Percentiles rank a stretch among this genome's conserved stretches.
Evolutionary conservation across 2,329 filamentous ascomycete species (phyloP).

Genomic region (Clarireedia sp.): DNA sequence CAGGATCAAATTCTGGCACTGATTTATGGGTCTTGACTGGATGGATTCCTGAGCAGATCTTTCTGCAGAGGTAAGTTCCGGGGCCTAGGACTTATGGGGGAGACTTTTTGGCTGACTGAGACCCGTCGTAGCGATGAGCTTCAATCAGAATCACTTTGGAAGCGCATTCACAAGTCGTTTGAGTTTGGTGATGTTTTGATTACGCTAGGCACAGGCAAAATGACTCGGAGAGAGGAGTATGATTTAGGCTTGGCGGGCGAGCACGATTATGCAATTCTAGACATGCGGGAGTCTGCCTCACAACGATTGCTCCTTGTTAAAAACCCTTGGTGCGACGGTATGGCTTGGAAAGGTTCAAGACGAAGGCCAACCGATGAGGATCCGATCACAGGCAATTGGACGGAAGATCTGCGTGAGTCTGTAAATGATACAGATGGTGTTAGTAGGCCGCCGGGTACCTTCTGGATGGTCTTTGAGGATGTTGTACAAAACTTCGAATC

Average conservation of each 20-base stretch:
- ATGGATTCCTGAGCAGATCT: conserved; percentile 95
- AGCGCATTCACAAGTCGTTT: conserved; percentile 65
- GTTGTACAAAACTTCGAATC: conserved; percentile 90
- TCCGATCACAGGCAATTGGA: conserved; percentile 11
- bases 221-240: conserved; percentile 69
- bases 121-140: conserved; percentile 57
- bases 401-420: conserved; percentile 21
- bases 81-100: no score
- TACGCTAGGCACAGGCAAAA: conserved; percentile 80
- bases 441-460: conserved; percentile 57
- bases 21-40: conserved; percentile 89
- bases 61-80: conserved; percentile 59
- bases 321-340: conserved; percentile 88
- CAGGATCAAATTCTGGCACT: conserved; percentile 92
- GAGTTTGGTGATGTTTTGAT: conserved; percentile 73
- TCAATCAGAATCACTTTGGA: conserved; percentile 70
- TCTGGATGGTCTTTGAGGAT: conserved; percentile 88
- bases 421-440: conserved; percentile 14
- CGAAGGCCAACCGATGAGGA: conserved; percentile 5
- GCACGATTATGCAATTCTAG: conserved; percentile 88
- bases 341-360: conserved; percentile 55
- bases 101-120: no score
- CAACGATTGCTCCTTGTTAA: conserved; percentile 73
- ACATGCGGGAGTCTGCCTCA: conserved; percentile 58
- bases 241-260: conserved; percentile 77